phyloP scores from a whole-genome alignment of 441 rosid genomes.

The Corymbia calophylla region DNA sequence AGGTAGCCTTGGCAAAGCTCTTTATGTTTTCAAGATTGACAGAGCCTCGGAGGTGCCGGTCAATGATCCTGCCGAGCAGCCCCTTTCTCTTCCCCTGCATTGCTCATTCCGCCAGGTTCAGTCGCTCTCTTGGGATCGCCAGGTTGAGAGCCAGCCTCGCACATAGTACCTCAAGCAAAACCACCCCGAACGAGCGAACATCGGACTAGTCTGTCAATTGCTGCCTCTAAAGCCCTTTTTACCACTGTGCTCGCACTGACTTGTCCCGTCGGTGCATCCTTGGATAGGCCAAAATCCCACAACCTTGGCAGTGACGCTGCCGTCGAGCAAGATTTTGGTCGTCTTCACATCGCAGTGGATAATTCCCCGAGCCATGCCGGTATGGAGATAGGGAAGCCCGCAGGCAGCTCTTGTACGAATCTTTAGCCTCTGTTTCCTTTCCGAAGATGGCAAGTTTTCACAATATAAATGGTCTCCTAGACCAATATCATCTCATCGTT shows the following conservation, averaged over 20 bases:
- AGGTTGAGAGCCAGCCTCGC: constrained; percentile 75
- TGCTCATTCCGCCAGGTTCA: constrained; percentile 90
- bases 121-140: constrained; percentile 65
- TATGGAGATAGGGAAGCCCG: constrained; percentile 82
- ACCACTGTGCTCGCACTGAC: constrained; percentile 85
- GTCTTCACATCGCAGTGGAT: constrained; percentile 85
- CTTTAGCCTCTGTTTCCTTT: constrained; percentile 88
- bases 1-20: background rate
- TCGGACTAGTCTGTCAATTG: constrained; percentile 82
- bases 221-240: constrained; percentile 82
- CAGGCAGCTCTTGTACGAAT: constrained; percentile 79
- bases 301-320: constrained; percentile 82
- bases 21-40: constrained; percentile 58
- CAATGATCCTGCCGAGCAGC: constrained; percentile 64
- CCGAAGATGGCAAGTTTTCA: constrained; percentile 36
- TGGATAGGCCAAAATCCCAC: constrained; percentile 88
- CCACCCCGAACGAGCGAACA: constrained; percentile 88
- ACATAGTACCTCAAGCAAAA: constrained; percentile 67
- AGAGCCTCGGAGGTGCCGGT: constrained; percentile 54
- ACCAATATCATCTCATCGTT: constrained; percentile 85
- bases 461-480: constrained; percentile 81
- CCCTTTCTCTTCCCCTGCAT: constrained; percentile 94
- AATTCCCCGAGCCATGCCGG: constrained; percentile 86
- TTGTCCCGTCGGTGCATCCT: constrained; percentile 70
- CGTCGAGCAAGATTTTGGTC: constrained; percentile 78